Conservation (phyloP, 495 filamentous ascomycete species). For the Talaromyces adpressus region DNA sequence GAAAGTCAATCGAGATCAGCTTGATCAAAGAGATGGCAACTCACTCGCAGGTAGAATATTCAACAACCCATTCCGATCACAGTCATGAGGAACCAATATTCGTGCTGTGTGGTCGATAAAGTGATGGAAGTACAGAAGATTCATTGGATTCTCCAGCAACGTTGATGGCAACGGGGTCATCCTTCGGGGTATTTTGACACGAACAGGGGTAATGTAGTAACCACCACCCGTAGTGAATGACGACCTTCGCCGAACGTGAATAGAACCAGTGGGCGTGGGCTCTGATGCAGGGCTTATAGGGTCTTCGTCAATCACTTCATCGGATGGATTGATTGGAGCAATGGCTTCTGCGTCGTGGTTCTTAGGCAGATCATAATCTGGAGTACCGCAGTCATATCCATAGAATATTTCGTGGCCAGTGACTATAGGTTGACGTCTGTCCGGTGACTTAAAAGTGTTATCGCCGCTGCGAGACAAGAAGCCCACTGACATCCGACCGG, state of each 20-base stretch:
- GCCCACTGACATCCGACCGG: slow-evolving; percentile 30
- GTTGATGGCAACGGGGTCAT: slow-evolving; percentile 61
- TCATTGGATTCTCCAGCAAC: slow-evolving; percentile 69
- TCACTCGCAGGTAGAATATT: slow-evolving; percentile 62
- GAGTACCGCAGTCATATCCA: slow-evolving; percentile 61
- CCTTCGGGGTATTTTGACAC: slow-evolving; percentile 58
- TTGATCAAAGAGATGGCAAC: slow-evolving; percentile 15
- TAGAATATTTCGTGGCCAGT: slow-evolving; percentile 26
- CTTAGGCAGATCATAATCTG: slow-evolving; percentile 58
- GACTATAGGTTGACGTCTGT: not conserved
- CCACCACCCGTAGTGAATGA: slow-evolving; percentile 46
- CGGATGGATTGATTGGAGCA: slow-evolving; percentile 17
- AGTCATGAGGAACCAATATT: slow-evolving; percentile 70
- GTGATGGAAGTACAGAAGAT: slow-evolving; percentile 70
- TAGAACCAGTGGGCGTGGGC: slow-evolving; percentile 30
- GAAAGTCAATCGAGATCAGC: slow-evolving; percentile 11
- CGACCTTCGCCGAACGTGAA: slow-evolving; percentile 39
- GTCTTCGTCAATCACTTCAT: slow-evolving; percentile 17
- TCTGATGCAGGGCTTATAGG: slow-evolving; percentile 1
- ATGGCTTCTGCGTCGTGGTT: slow-evolving; percentile 61
- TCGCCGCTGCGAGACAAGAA: slow-evolving; percentile 28
- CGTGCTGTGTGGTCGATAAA: slow-evolving; percentile 74
- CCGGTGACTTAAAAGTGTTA: not conserved
- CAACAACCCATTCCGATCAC: slow-evolving; percentile 65
- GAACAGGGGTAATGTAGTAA: slow-evolving; percentile 64